Conservation (phyloP, 805 yeast genomes). For the Yamadazyma kitorensis region DNA sequence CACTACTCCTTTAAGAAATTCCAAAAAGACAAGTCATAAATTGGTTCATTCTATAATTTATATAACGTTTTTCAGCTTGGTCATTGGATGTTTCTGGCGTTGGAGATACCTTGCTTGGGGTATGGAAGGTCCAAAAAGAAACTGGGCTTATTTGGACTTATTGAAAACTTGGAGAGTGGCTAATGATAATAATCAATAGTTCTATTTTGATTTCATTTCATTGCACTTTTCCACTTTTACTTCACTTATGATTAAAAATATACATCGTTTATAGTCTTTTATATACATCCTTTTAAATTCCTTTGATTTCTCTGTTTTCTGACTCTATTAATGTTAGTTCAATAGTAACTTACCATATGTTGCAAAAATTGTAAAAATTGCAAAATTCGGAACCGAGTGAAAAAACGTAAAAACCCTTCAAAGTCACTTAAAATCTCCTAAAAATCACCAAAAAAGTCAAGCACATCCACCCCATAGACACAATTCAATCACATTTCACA, state of each 20-base stretch:
- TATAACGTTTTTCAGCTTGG: constrained; percentile 27
- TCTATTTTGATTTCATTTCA: too few relatives aligned
- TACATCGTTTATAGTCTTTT: background rate
- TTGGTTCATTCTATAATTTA: constrained; percentile 23
- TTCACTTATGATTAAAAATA: too few relatives aligned
- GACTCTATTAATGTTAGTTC: too few relatives aligned
- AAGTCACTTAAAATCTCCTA: background rate
- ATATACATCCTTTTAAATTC: background rate
- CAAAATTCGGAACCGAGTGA: background rate
- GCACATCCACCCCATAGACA: too few relatives aligned
- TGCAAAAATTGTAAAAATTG: background rate
- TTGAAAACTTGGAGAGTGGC: constrained; percentile 41
- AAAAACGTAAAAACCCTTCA: background rate
- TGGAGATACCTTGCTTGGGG: constrained; percentile 42
- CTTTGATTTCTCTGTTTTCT: background rate
- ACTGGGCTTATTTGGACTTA: constrained; percentile 38
- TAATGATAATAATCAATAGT: constrained; percentile 32
- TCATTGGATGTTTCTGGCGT: constrained; percentile 41
- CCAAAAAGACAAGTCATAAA: constrained; percentile 14
- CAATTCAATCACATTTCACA: too few relatives aligned
- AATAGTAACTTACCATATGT: background rate
- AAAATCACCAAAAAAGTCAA: too few relatives aligned
- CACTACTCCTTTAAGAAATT: constrained; percentile 25
- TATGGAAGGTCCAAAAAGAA: constrained; percentile 42
- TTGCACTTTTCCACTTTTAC: too few relatives aligned